Evolutionary conservation across 805 yeast species (phyloP).

Genomic region (Hanseniaspora meyeri): DNA sequence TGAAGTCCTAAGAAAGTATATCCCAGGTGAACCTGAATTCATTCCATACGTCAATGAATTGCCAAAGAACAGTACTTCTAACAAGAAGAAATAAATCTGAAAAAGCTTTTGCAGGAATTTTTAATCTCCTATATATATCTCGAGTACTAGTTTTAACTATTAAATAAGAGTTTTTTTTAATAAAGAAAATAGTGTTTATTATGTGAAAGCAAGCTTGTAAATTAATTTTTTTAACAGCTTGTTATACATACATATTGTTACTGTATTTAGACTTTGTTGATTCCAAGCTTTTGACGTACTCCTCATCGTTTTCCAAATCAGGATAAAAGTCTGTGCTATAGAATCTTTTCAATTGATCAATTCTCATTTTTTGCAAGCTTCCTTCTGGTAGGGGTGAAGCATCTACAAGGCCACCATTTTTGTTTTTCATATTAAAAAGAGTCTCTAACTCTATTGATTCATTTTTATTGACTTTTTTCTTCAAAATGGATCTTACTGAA

Average conservation of each 20-base stretch:
- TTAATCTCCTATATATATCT: not conserved
- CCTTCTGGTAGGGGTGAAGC: slow-evolving; percentile 30
- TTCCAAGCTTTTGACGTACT: slow-evolving; percentile 17
- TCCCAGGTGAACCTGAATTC: slow-evolving; percentile 98
- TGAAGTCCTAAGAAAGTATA: slow-evolving; percentile 87
- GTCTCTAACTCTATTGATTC: slow-evolving; percentile 25
- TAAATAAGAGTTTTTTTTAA: not conserved
- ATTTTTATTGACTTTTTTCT: slow-evolving; percentile 27
- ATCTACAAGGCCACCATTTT: slow-evolving; percentile 28
- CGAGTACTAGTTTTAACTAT: no score
- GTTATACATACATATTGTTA: not conserved
- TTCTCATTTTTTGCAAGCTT: slow-evolving; percentile 27
- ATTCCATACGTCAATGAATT: slow-evolving; percentile 80
- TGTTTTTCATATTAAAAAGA: slow-evolving; percentile 24
- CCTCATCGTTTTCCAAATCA: slow-evolving; percentile 16
- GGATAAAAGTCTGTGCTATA: slow-evolving; percentile 22
- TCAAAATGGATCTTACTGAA: slow-evolving; percentile 29
- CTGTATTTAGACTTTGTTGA: slow-evolving; percentile 16
- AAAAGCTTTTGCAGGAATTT: no score
- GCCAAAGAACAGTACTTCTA: slow-evolving; percentile 86
- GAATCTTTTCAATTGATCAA: slow-evolving; percentile 30
- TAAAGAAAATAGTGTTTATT: slow-evolving; percentile 10
- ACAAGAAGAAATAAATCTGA: slow-evolving; percentile 34
- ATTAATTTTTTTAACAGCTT: not conserved
- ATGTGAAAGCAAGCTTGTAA: not conserved